Base-by-base conservation (phyloP, 192 early-diverging fungal species). In the Coemansia guatemalensis region DNA sequence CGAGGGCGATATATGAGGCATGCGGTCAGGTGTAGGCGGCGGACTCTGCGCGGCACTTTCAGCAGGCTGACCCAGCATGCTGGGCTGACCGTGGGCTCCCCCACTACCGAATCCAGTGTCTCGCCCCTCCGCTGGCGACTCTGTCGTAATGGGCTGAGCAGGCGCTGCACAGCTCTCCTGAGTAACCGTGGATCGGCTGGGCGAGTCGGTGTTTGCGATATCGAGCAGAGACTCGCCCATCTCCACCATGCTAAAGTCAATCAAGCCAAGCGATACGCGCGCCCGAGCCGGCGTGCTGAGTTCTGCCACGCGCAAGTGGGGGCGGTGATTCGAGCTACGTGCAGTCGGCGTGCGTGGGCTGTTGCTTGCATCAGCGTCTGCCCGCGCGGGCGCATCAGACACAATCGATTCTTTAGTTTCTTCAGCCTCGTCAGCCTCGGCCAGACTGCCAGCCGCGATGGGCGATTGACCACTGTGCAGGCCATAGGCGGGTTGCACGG, bases 181-280 rank as follows among this genome's bases (percentile, higher is more conserved):
- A 20, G 39, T 11, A 1, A 7, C 22, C 20, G 21, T 6, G 20
- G 33, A 17, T 23, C 4, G 12, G 11, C 14, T 21, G 23, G 27
- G 27, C 1, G 27, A 26, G 52, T 23, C 21, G 27, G 39, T 17
- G 39, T 44, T 63, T 29, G 41, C 60, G 3, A 65, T 58, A 33
- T 74, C 68, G 9, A 67, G n/a, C 48, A 74, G 67, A 20, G 64
- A 74, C 2, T 33, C 24, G n/a, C 64, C 68, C 25, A 71, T 69
- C 32, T 80, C 77, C 56, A 81, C 68, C 22, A 69, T 59, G 53
- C 27, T 69, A 69, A 81, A 81, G 60, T 81, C 78, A 20, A 81
- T 72, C n/a, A 81, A 60, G 18, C 78, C 78, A 20, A 81, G 66
- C 4, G 78, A 81, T 63, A 66, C 69, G 30, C 77, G 77, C 14